Evolutionary conservation across 2,329 filamentous ascomycete genomes (phyloP).

Genomic region (Beauveria bassiana): DNA sequence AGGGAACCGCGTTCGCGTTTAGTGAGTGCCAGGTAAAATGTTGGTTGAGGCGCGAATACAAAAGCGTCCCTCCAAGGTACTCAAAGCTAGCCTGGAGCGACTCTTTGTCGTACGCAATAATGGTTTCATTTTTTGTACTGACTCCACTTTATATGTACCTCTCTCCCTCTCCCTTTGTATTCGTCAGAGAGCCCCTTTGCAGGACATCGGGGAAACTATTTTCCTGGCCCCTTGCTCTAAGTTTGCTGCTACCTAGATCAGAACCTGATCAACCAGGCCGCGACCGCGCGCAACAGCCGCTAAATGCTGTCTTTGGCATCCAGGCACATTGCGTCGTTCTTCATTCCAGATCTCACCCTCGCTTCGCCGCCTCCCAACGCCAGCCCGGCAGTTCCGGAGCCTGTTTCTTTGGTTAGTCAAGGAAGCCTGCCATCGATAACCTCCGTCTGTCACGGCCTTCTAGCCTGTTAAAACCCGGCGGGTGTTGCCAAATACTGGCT

Average conservation of each 20-base stretch:
- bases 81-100: background rate
- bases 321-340: background rate
- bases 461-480: background rate
- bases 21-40: slow-evolving; percentile 4
- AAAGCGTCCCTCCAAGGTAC: background rate
- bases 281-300: background rate
- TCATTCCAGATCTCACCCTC: background rate
- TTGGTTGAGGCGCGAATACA: background rate
- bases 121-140: too few species aligned
- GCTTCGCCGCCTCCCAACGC: background rate
- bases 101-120: background rate
- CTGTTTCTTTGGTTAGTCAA: background rate
- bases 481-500: background rate
- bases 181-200: background rate
- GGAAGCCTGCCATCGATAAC: slow-evolving; percentile 8
- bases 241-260: background rate
- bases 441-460: background rate
- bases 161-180: slow-evolving; percentile 3
- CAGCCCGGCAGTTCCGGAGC: background rate
- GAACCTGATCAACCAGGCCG: background rate
- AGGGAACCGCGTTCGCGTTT: slow-evolving; percentile 13
- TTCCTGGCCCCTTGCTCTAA: background rate
- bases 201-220: background rate
- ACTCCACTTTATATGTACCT: background rate
- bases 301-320: background rate